Evolutionary conservation across 2,329 filamentous ascomycete species (phyloP), one percentile per base, ranked within the genome.

Genomic region (Colletotrichum orbiculare): DNA sequence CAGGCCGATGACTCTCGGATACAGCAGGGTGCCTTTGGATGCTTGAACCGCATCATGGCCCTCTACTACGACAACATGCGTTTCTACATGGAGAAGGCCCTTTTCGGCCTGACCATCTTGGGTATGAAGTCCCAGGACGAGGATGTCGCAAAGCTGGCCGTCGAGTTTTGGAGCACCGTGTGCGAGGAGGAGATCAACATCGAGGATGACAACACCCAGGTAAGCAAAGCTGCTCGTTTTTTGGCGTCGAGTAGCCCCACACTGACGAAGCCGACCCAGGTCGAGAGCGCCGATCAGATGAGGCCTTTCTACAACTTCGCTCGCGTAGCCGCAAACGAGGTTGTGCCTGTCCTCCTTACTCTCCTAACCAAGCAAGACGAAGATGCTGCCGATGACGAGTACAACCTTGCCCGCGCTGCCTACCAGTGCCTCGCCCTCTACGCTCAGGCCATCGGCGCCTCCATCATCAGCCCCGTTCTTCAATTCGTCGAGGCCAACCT

Each of bases 91-190:
- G 96, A 99, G 85, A 98, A 98, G 88, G 96, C 96, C 41, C 87
- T 99, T 47, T 99, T 99, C 73, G 96, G 96, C 64, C 86, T 99
- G 45, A 99, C 96, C 43, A 97, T 99, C 69, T 90, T 97, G 77
- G 96, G 96, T 71, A 99, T 99, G 96, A 97, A 97, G 87, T 96
- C 89, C 73, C 91, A 94, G 8, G 96, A 99, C 72, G 96, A 99
- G 79, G 96, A 99, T 76, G 96, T 99, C 58, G 92, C 96, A 68
- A 99, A 99, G 86, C 86, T 99, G 61, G 96, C 96, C 42, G 94
- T 99, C 70, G 96, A 99, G 78, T 99, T 99, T 83, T 99, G 96
- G 96, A 98, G 95, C 84, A 97, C 96, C n/a, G 96, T 99, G 53
- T 99, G 96, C 79, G 96, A 99, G 78, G 96, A 99, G 81, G 96